A percentile compares a stretch with the other conserved stretches of the same genome.
Conservation (phyloP, 306 rosid species). For the Ziziphus jujuba region DNA sequence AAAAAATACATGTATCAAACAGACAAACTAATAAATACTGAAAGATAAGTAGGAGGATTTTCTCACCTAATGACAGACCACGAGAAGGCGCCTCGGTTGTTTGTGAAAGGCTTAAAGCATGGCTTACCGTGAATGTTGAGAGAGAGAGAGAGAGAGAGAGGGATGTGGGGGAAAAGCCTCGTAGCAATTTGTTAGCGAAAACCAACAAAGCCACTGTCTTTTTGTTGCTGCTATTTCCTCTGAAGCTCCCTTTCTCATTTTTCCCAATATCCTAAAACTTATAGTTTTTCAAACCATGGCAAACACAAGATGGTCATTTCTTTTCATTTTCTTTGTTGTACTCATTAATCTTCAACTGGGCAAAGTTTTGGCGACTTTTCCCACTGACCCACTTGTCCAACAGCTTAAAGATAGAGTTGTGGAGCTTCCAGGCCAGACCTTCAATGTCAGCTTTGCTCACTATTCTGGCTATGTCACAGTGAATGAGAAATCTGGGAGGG, state of each 20-base stretch:
- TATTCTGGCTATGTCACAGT: conserved; percentile 66
- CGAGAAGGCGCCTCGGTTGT: no score
- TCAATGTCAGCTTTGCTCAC: conserved; percentile 47
- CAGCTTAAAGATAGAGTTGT: conserved; percentile 47
- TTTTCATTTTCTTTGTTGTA: conserved; percentile 21
- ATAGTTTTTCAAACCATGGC: conserved; percentile 22
- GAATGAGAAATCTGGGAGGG: conserved; percentile 60
- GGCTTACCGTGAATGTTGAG: no score
- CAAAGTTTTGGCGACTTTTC: conserved; percentile 12
- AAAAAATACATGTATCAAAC: no score
- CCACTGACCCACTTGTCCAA: conserved; percentile 34
- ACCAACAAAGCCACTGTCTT: no score
- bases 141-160: no score
- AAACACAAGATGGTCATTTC: conserved; percentile 19
- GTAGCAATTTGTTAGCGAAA: no score
- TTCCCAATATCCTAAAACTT: background rate
- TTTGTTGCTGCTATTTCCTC: background rate
- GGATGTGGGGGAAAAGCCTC: no score
- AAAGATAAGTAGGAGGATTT: no score
- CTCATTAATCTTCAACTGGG: conserved; percentile 29
- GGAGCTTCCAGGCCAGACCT: conserved; percentile 55
- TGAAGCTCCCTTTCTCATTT: background rate
- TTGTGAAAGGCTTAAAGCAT: no score
- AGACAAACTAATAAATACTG: no score
- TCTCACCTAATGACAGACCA: no score